Percentiles rank a stretch among this genome's conserved stretches.
Conservation (phyloP, 768 basidiomycete genomes). For the Boletus patriciae region DNA sequence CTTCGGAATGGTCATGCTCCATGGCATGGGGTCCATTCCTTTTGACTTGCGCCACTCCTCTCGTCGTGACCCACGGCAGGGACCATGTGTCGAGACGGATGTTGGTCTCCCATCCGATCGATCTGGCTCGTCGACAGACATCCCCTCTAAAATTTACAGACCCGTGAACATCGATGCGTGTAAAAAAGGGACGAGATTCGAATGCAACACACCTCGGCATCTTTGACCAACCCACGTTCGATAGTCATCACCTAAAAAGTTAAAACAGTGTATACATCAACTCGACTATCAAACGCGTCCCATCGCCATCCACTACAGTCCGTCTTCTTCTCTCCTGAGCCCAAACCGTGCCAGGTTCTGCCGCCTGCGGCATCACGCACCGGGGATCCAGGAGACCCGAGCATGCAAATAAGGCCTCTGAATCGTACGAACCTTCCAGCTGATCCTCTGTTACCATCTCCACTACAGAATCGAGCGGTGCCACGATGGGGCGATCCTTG, state of each 20-base stretch:
- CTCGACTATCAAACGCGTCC: background rate
- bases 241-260: conserved; percentile 22
- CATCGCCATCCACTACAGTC: background rate
- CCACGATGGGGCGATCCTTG: conserved; percentile 30
- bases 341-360: conserved; percentile 39
- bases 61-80: conserved; percentile 69
- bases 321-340: background rate
- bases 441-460: conserved; percentile 34
- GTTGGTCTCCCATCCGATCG: conserved; percentile 30
- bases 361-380: conserved; percentile 39
- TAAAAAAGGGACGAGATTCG: background rate
- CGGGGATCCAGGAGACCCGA: conserved; percentile 58
- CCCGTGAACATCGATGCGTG: conserved; percentile 8
- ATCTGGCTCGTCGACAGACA: conserved; percentile 49
- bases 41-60: conserved; percentile 84
- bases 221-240: conserved; percentile 5
- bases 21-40: conserved; percentile 61
- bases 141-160: conserved; percentile 40
- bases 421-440: conserved; percentile 58
- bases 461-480: conserved; percentile 30
- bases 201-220: conserved; percentile 25
- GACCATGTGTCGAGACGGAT: conserved; percentile 78
- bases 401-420: conserved; percentile 34
- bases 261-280: conserved; percentile 19
- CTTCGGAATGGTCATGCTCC: too few species aligned